These are phyloP conservation scores for Chlamydomonas reinhardtii DNA, from an alignment of 163 green algal species.

Conservation along the genomic window DNA sequence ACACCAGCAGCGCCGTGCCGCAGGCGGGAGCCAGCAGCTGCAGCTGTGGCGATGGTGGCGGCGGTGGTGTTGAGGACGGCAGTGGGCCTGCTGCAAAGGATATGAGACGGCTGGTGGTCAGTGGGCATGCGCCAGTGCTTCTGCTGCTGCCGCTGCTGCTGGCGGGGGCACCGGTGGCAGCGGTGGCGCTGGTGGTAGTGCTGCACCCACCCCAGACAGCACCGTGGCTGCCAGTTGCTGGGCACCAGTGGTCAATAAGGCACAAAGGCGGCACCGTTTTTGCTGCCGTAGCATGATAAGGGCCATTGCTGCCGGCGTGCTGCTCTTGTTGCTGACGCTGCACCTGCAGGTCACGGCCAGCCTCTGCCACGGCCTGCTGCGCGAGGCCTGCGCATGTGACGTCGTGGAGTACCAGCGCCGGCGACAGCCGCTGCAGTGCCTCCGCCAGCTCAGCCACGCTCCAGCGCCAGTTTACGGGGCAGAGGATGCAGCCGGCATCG, in stretches of 20 bases:
- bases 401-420: constrained; percentile 7
- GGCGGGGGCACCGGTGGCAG: too few species aligned
- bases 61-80: neutral
- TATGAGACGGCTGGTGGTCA: neutral
- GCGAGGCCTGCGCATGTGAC: neutral
- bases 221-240: neutral
- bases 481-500: constrained; percentile 34
- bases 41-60: constrained; percentile 15
- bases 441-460: constrained; percentile 1
- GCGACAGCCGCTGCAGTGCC: constrained; percentile 3
- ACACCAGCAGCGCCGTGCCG: constrained; percentile 78
- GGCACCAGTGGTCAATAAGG: neutral
- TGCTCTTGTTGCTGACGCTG: neutral
- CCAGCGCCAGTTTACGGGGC: constrained; percentile 49
- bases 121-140: neutral
- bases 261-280: neutral
- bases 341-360: neutral
- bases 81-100: too few species aligned
- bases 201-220: neutral
- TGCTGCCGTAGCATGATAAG: too few species aligned
- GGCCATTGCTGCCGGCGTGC: too few species aligned
- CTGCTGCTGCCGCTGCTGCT: neutral
- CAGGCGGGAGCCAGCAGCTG: constrained; percentile 53
- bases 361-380: neutral
- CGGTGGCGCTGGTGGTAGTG: neutral